Conservation (phyloP, 192 early-diverging fungal genomes). For the Geranomyces michiganensis region DNA sequence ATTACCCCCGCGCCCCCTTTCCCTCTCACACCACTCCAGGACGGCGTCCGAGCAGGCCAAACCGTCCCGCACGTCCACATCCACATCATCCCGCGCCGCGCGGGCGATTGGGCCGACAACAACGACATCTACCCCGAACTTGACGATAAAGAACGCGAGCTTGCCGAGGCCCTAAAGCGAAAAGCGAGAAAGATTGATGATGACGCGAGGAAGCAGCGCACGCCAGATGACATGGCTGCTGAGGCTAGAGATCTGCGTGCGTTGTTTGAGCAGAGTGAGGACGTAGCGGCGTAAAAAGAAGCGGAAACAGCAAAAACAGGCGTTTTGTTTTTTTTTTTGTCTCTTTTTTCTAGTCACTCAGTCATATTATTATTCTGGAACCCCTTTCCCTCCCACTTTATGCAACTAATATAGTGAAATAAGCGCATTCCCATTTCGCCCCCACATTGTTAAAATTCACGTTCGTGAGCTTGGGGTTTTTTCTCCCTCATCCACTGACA, state of each 20-base stretch:
- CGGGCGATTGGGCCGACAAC: constrained; percentile 80
- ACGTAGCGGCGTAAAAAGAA: constrained; percentile 40
- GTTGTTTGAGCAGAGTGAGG: constrained; percentile 45
- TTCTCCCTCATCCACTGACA: no score
- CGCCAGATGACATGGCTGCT: constrained; percentile 75
- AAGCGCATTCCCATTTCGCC: no score
- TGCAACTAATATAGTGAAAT: no score
- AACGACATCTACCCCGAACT: constrained; percentile 88
- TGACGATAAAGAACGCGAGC: constrained; percentile 53
- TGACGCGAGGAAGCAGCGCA: constrained; percentile 69
- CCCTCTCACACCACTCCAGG: constrained; percentile 40
- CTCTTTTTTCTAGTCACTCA: constrained; percentile 71
- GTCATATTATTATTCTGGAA: no score
- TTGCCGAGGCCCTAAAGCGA: constrained; percentile 28
- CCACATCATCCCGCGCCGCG: constrained; percentile 83
- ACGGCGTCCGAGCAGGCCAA: constrained; percentile 75
- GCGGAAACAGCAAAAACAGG: no score
- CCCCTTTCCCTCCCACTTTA: no score
- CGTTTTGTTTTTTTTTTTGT: not conserved
- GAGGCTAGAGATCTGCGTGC: constrained; percentile 60
- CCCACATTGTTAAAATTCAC: no score
- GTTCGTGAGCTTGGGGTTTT: no score
- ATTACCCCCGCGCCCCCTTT: no score
- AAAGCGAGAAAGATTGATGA: constrained; percentile 26
- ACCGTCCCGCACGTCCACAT: constrained; percentile 90